Evolutionary conservation across 371 early-diverging fungal species (phyloP).

Genomic region (Rhizopus delemar): DNA sequence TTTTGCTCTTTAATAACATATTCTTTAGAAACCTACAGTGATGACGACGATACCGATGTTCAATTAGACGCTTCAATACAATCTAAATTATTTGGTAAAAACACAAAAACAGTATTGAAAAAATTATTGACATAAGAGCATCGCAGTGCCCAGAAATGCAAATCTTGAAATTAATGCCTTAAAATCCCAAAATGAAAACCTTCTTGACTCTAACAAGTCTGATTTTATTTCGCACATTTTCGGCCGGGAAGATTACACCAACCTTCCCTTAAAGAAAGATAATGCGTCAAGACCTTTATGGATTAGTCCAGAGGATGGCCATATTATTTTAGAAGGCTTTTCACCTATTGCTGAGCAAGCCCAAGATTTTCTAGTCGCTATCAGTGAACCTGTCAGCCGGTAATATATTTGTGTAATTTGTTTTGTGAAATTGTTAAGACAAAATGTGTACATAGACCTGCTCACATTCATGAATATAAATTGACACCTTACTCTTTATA

Average conservation of each 20-base stretch:
- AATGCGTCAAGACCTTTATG: slow-evolving; percentile 91
- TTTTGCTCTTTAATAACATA: neutral
- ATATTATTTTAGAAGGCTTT: slow-evolving; percentile 97
- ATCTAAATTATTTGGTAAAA: slow-evolving; percentile 43
- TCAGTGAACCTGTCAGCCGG: slow-evolving; percentile 97
- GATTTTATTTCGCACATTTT: slow-evolving; percentile 67
- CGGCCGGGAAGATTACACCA: slow-evolving; percentile 74
- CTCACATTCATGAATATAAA: slow-evolving; percentile 97
- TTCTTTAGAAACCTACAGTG: slow-evolving; percentile 26
- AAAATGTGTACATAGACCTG: slow-evolving; percentile 65
- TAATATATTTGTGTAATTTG: slow-evolving; percentile 25
- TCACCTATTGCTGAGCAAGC: slow-evolving; percentile 94
- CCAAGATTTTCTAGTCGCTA: slow-evolving; percentile 97
- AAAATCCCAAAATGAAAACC: slow-evolving; percentile 23
- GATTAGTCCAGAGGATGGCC: slow-evolving; percentile 91
- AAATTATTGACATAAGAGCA: neutral
- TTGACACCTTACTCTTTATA: slow-evolving; percentile 98
- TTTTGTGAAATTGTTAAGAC: neutral
- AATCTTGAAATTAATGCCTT: slow-evolving; percentile 54
- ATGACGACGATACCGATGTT: slow-evolving; percentile 49
- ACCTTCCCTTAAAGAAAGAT: slow-evolving; percentile 85
- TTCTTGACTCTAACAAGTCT: slow-evolving; percentile 27
- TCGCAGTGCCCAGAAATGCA: slow-evolving; percentile 57
- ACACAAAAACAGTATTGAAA: neutral
- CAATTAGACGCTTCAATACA: slow-evolving; percentile 44